Evolutionary conservation across 495 filamentous ascomycete species (phyloP).

Genomic region (Penicillium arizonense): DNA sequence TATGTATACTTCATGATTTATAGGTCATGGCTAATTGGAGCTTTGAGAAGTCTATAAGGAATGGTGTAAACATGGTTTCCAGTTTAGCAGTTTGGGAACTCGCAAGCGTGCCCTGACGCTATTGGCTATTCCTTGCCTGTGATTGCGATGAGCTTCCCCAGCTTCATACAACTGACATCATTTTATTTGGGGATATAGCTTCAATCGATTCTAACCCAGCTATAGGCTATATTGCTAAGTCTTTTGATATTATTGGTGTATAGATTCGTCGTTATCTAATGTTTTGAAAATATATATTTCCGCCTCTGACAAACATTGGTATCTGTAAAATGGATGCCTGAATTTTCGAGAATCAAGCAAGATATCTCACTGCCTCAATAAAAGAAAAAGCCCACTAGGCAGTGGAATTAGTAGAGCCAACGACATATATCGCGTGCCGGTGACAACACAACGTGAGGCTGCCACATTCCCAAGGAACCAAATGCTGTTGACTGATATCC

Average conservation of each 20-base stretch:
- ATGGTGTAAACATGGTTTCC: no score
- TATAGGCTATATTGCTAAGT: no score
- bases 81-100: background rate
- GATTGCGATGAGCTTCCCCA: background rate
- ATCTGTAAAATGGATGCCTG: no score
- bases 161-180: background rate
- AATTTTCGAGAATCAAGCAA: no score
- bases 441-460: background rate
- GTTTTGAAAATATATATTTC: no score
- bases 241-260: no score
- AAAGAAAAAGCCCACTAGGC: background rate
- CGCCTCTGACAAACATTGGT: no score
- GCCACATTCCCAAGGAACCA: background rate
- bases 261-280: no score
- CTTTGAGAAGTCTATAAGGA: no score
- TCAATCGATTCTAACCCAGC: no score
- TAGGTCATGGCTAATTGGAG: background rate
- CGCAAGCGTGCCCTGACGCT: background rate
- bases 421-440: background rate
- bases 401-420: background rate
- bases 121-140: background rate
- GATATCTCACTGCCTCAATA: no score
- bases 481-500: conserved; percentile 4
- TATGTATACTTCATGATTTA: no score
- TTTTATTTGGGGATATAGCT: background rate